Percentiles rank a stretch among this genome's conserved stretches.
phyloP scores from a whole-genome alignment of 495 filamentous ascomycete genomes.

The Hypoxylon perforatum region DNA sequence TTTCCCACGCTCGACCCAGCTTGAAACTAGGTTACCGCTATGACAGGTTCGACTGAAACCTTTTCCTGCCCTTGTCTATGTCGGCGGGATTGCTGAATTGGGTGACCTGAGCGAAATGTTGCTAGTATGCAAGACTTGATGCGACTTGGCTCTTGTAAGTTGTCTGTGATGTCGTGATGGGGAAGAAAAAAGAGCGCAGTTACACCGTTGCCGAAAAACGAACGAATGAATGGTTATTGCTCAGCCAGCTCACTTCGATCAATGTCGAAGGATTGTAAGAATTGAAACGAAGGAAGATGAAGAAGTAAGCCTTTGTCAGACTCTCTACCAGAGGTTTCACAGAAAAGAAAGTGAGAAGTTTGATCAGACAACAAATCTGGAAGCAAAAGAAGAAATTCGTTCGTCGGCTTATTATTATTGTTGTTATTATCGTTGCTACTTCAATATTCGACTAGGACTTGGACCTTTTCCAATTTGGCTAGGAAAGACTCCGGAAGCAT shows the following conservation, averaged over 20 bases:
- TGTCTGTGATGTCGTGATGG: too few species aligned
- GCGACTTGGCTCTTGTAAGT: neutral
- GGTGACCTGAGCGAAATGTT: slow-evolving; percentile 2
- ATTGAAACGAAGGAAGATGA: slow-evolving; percentile 22
- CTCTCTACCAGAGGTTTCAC: slow-evolving; percentile 21
- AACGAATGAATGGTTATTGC: slow-evolving; percentile 17
- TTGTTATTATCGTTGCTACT: slow-evolving; percentile 22
- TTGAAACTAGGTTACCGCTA: slow-evolving; percentile 12
- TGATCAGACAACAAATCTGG: slow-evolving; percentile 3
- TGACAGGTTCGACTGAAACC: slow-evolving; percentile 16
- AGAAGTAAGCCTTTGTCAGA: slow-evolving; percentile 40
- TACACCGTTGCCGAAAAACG: slow-evolving; percentile 7
- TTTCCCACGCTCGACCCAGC: neutral
- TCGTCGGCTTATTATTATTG: slow-evolving; percentile 19
- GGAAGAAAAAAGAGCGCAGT: slow-evolving; percentile 10
- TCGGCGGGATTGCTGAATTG: slow-evolving; percentile 10
- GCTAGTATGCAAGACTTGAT: slow-evolving; percentile 2
- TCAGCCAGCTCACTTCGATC: slow-evolving; percentile 31
- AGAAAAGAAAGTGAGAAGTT: slow-evolving; percentile 9
- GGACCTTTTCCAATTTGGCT: slow-evolving; percentile 28
- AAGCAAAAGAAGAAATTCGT: slow-evolving; percentile 13
- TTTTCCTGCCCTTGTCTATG: slow-evolving; percentile 3
- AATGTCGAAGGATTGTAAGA: slow-evolving; percentile 36
- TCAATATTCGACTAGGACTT: slow-evolving; percentile 6
- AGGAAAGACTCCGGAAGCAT: slow-evolving; percentile 31